Evolutionary conservation across 176 grass and related monocot genomes (phyloP), one percentile per base, ranked within the genome.

Genomic region (Pontederia crassipes): DNA sequence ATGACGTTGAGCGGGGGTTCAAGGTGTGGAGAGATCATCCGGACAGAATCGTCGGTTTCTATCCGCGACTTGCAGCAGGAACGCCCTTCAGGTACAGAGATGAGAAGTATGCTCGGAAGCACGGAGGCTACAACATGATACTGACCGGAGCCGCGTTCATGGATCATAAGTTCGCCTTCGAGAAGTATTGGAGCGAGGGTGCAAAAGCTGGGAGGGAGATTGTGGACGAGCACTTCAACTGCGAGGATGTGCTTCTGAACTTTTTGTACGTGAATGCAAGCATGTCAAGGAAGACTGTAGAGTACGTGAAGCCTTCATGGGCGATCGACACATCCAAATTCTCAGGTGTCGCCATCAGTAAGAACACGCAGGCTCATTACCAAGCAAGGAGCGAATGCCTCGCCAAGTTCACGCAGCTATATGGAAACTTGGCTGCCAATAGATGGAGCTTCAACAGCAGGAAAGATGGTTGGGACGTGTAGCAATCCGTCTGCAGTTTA

Each of bases 281-380:
- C 56, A 66, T 55, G 8, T 66, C 9, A 11, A 64, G 8, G 17
- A 91, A 74, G 72, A 69, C 79, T 0, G 81, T 88, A 47, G 87
- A 97, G 74, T 97, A 97, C 78, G 84, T 97, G 32, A 91, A 88
- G 67, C 81, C 87, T 75, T 69, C 83, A 46, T 96, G 91, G 91
- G 86, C 78, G 55, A 85, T 96, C 48, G 91, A 96, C 64, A 96
- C 85, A 73, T 96, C 91, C 16, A 97, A 88, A 28, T 91, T 97
- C 69, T 97, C 92, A 26, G 81, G 81, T 70, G 92, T 78, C 10
- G 92, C 87, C 58, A 91, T 91, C 51, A 97, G 87, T 65, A 64
- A 48, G 54, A 88, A 97, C 46, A 91, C 81, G 29, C 58, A 85
- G 26, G 81, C 63, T 69, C 92, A 91, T 71, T 83, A 91, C 64